These are phyloP conservation scores for Solanum rostratum DNA, from an alignment of 257 asterid species.

Conservation along the genomic window DNA sequence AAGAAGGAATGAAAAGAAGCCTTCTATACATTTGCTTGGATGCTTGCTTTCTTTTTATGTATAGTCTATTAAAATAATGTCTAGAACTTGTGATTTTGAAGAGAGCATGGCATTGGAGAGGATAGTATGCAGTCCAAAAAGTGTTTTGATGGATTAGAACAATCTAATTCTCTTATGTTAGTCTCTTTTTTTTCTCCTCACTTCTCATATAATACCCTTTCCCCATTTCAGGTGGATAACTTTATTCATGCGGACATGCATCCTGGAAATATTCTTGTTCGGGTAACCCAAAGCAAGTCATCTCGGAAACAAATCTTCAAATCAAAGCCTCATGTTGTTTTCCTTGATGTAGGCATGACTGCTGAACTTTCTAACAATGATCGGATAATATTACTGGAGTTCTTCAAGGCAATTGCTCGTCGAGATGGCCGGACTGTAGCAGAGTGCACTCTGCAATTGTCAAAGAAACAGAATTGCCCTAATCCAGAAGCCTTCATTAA, in stretches of 20 bases:
- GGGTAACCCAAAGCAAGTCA: constrained; percentile 23
- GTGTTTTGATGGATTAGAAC: background rate
- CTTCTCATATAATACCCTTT: background rate
- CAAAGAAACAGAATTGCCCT: constrained; percentile 34
- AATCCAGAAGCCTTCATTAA: constrained; percentile 21
- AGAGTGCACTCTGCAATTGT: constrained; percentile 21
- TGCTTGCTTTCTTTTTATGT: background rate
- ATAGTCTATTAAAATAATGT: background rate
- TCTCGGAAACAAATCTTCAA: constrained; percentile 23
- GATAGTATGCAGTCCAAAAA: background rate
- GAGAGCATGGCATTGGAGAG: background rate
- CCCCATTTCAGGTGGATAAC: constrained; percentile 26
- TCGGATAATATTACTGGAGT: constrained; percentile 18
- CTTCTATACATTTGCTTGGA: background rate
- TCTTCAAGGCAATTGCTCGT: constrained; percentile 31
- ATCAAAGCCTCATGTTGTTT: constrained; percentile 34
- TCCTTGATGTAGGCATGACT: constrained; percentile 41
- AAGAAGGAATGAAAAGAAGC: background rate
- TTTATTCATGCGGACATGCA: constrained; percentile 42
- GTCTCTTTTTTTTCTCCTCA: background rate
- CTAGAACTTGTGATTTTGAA: background rate
- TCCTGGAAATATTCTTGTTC: constrained; percentile 37
- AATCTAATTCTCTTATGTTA: background rate
- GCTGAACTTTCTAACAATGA: constrained; percentile 32
- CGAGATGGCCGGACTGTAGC: constrained; percentile 35